Evolutionary conservation across 805 yeast genomes (phyloP).

Genomic region (Kodamaea neixiangensis): DNA sequence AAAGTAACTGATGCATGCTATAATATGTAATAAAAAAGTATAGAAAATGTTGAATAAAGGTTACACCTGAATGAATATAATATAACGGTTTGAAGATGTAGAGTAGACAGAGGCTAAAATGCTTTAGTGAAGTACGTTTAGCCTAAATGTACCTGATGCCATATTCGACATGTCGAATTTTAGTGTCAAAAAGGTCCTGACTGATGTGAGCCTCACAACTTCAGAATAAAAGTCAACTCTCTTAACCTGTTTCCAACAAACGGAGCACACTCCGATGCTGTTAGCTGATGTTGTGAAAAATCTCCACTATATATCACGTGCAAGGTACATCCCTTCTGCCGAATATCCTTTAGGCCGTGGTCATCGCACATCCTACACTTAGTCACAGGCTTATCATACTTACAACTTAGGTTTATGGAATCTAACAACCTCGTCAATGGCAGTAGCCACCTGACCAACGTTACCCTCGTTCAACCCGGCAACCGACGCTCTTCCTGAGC

Average conservation of each 20-base stretch:
- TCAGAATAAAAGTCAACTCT: too few species aligned
- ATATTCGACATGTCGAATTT: too few species aligned
- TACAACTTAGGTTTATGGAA: constrained; percentile 17
- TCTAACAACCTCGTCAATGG: constrained; percentile 76
- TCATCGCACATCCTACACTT: constrained; percentile 1
- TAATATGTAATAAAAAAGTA: constrained; percentile 11
- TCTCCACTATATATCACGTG: too few species aligned
- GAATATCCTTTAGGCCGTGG: not conserved
- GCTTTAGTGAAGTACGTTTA: too few species aligned
- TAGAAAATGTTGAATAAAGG: constrained; percentile 12
- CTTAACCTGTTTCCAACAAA: too few species aligned
- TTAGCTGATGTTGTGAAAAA: too few species aligned
- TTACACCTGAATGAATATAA: constrained; percentile 6
- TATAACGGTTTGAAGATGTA: not conserved
- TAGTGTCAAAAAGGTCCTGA: too few species aligned
- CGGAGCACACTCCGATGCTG: too few species aligned
- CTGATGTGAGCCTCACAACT: too few species aligned
- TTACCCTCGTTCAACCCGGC: constrained; percentile 88
- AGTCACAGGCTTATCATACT: not conserved
- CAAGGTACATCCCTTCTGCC: not conserved
- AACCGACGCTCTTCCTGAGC: constrained; percentile 87
- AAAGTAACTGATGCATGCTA: constrained; percentile 59
- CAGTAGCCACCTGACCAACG: constrained; percentile 73
- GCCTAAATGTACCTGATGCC: too few species aligned
- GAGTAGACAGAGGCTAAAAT: too few species aligned